A percentile compares a stretch with the other conserved stretches of the same genome.
Conservation (phyloP, 768 basidiomycete genomes). For the Xerocomellus chrysenteron region DNA sequence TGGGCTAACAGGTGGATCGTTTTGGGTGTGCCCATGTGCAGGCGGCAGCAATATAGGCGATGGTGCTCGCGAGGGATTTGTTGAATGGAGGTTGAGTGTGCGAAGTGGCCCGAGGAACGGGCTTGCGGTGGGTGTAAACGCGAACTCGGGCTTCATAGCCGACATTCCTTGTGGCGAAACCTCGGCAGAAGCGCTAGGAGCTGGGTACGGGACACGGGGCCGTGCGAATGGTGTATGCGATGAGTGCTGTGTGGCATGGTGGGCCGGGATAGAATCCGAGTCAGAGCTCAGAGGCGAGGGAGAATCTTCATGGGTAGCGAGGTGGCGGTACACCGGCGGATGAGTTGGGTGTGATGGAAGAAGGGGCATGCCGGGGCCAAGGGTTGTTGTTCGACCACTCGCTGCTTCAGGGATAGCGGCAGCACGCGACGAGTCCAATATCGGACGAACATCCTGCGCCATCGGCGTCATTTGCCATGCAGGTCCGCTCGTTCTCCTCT, state of each 20-base stretch:
- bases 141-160: constrained; percentile 34
- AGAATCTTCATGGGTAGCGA: constrained; percentile 53
- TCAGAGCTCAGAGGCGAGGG: constrained; percentile 73
- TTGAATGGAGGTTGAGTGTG: constrained; percentile 71
- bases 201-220: constrained; percentile 27
- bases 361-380: constrained; percentile 26
- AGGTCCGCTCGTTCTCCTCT: constrained; percentile 56
- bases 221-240: constrained; percentile 28
- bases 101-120: constrained; percentile 79
- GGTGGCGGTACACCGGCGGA: constrained; percentile 32
- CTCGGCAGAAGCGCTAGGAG: constrained; percentile 28
- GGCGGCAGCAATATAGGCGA: constrained; percentile 70
- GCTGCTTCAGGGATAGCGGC: constrained; percentile 13
- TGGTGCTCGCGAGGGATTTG: constrained; percentile 67
- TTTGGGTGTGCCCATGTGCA: constrained; percentile 28
- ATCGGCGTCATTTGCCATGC: constrained; percentile 52
- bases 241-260: constrained; percentile 28
- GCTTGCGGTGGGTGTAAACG: constrained; percentile 69
- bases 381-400: constrained; percentile 17
- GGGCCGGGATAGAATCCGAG: constrained; percentile 44
- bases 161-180: constrained; percentile 26
- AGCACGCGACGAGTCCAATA: constrained; percentile 17
- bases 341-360: constrained; percentile 44
- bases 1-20: constrained; percentile 33
- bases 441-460: constrained; percentile 33